phyloP scores from a whole-genome alignment of 345 rosid genomes.

The Fremontodendron californicum region DNA sequence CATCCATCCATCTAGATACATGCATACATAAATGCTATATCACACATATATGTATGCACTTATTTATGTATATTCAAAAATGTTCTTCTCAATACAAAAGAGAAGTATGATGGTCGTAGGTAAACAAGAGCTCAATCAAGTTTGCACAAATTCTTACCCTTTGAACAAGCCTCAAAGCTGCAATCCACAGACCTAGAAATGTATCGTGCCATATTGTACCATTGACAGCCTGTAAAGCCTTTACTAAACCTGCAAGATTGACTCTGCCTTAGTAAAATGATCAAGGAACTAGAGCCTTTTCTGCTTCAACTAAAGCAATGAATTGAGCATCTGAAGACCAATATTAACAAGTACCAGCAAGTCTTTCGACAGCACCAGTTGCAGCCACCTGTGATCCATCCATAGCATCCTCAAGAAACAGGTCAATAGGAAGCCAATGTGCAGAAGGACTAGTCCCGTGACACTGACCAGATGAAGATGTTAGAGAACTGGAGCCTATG shows the following conservation, averaged over 20 bases:
- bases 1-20: neutral
- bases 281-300: neutral
- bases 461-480: constrained; percentile 61
- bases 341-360: constrained; percentile 48
- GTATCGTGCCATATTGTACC: constrained; percentile 82
- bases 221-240: constrained; percentile 81
- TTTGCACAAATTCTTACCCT: constrained; percentile 48
- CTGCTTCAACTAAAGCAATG: constrained; percentile 11
- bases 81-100: neutral
- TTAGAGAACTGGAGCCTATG: constrained; percentile 50
- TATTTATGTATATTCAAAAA: neutral
- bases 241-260: constrained; percentile 70
- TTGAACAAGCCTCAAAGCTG: constrained; percentile 90
- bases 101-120: neutral
- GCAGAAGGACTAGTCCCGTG: constrained; percentile 65
- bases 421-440: constrained; percentile 93
- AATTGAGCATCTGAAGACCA: constrained; percentile 22
- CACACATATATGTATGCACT: neutral
- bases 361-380: constrained; percentile 61
- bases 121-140: neutral
- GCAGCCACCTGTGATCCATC: constrained; percentile 73
- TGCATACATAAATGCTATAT: neutral
- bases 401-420: constrained; percentile 90
- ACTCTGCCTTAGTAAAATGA: constrained; percentile 24
- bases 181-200: constrained; percentile 85